These are phyloP conservation scores for Begonia loranthoides DNA, from an alignment of 306 rosid genomes.

Conservation along the genomic window DNA sequence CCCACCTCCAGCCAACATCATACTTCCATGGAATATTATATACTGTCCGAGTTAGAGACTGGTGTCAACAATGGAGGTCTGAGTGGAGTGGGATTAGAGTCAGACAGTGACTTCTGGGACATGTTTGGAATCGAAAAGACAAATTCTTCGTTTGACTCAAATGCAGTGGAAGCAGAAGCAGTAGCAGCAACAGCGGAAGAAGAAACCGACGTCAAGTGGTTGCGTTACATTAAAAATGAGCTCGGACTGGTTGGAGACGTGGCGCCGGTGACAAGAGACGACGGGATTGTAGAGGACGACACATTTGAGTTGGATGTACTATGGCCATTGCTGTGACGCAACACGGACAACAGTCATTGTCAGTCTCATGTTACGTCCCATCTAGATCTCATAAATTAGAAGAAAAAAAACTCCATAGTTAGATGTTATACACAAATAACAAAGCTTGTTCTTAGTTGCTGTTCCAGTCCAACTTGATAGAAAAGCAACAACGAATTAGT, in stretches of 20 bases:
- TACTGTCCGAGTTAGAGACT: not conserved
- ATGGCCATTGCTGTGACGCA: too few species aligned
- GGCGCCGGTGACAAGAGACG: conserved; percentile 10
- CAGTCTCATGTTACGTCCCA: too few species aligned
- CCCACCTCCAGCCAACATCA: conserved; percentile 14
- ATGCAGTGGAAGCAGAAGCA: conserved; percentile 8
- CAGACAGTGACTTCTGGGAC: conserved; percentile 60
- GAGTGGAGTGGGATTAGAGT: conserved; percentile 25
- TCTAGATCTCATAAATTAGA: too few species aligned
- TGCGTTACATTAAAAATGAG: conserved; percentile 38
- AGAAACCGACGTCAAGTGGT: conserved; percentile 31
- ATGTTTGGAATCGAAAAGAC: conserved; percentile 25
- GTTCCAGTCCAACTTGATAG: too few species aligned
- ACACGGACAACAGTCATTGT: too few species aligned
- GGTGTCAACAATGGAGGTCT: conserved; percentile 1
- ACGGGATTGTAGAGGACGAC: conserved; percentile 4
- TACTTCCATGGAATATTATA: conserved; percentile 1
- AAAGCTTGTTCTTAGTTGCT: too few species aligned
- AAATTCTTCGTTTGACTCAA: conserved; percentile 8
- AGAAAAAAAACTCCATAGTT: too few species aligned
- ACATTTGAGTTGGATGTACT: not conserved
- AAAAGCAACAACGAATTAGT: too few species aligned
- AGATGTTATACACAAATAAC: too few species aligned
- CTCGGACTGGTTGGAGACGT: conserved; percentile 26
- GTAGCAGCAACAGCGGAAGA: conserved; percentile 4